A percentile compares a stretch with the other conserved stretches of the same genome.
Conservation (phyloP, 306 rosid species). For the Prunus mongolica region DNA sequence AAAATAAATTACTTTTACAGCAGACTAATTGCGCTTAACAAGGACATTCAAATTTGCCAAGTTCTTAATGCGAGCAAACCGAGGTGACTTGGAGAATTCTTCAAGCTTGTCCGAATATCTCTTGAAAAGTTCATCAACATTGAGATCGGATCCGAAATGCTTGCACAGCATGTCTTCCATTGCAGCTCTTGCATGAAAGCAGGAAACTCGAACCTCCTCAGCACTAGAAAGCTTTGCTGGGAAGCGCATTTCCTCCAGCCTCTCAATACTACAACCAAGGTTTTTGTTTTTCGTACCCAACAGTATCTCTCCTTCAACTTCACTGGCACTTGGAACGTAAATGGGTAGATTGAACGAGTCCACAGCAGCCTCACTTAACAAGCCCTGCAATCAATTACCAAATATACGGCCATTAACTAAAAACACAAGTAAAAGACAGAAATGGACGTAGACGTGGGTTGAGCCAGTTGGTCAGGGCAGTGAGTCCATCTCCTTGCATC, state of each 20-base stretch:
- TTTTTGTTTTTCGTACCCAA: not conserved
- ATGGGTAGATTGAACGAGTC: slow-evolving; percentile 8
- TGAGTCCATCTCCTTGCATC: too few relatives aligned
- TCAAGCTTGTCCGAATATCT: not conserved
- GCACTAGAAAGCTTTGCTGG: not conserved
- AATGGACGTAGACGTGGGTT: too few relatives aligned
- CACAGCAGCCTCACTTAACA: not conserved
- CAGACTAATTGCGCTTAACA: slow-evolving; percentile 3
- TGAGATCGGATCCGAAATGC: slow-evolving; percentile 7
- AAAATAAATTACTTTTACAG: too few relatives aligned
- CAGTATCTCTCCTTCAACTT: not conserved
- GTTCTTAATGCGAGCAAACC: not conserved
- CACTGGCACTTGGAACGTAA: not conserved
- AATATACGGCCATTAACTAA: too few relatives aligned
- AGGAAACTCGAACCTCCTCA: not conserved
- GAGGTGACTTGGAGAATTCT: not conserved
- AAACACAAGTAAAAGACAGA: too few relatives aligned
- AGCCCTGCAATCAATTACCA: not conserved
- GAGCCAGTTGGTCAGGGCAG: too few relatives aligned
- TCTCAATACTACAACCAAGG: not conserved
- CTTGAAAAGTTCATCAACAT: not conserved
- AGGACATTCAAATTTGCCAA: slow-evolving; percentile 1
- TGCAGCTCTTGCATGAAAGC: not conserved
- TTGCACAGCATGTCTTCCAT: not conserved
- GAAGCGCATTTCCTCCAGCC: not conserved